These are phyloP conservation scores for Trichoderma afroharzianum DNA, from an alignment of 2,329 filamentous ascomycete genomes.

Conservation along the genomic window DNA sequence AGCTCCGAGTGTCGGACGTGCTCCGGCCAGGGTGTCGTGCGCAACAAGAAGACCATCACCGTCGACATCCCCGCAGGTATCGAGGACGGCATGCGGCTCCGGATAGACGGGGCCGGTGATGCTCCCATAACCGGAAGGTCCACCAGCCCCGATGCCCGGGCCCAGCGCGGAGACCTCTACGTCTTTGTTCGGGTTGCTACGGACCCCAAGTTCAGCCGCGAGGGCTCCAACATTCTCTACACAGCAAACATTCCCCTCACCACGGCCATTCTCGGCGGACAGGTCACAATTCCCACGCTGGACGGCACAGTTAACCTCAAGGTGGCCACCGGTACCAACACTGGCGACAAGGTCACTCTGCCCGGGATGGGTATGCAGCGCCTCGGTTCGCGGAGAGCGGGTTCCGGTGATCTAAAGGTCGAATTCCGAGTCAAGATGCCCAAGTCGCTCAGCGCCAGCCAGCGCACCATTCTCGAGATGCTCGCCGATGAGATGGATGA, in stretches of 20 bases:
- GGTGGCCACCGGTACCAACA: slow-evolving; percentile 85
- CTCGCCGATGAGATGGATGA: slow-evolving; percentile 95
- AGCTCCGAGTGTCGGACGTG: slow-evolving; percentile 80
- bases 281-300: slow-evolving; percentile 83
- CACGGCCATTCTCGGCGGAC: slow-evolving; percentile 86
- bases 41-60: slow-evolving; percentile 77
- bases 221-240: slow-evolving; percentile 86
- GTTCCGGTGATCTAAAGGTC: slow-evolving; percentile 78
- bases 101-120: slow-evolving; percentile 83
- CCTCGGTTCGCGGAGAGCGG: slow-evolving; percentile 62
- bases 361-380: slow-evolving; percentile 92
- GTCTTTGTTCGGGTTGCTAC: slow-evolving; percentile 86
- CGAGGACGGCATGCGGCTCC: slow-evolving; percentile 91
- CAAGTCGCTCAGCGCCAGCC: slow-evolving; percentile 86
- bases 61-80: slow-evolving; percentile 94
- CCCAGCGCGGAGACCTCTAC: slow-evolving; percentile 82
- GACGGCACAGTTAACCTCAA: slow-evolving; percentile 88
- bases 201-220: slow-evolving; percentile 83
- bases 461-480: slow-evolving; percentile 91
- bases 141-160: slow-evolving; percentile 58
- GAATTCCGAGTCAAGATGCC: slow-evolving; percentile 96
- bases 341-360: slow-evolving; percentile 86
- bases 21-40: slow-evolving; percentile 75
- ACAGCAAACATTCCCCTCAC: slow-evolving; percentile 89
- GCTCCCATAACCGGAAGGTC: slow-evolving; percentile 72